These are phyloP conservation scores for Grigorovia jiainica DNA, from an alignment of 805 yeast genomes.

Conservation along the genomic window DNA sequence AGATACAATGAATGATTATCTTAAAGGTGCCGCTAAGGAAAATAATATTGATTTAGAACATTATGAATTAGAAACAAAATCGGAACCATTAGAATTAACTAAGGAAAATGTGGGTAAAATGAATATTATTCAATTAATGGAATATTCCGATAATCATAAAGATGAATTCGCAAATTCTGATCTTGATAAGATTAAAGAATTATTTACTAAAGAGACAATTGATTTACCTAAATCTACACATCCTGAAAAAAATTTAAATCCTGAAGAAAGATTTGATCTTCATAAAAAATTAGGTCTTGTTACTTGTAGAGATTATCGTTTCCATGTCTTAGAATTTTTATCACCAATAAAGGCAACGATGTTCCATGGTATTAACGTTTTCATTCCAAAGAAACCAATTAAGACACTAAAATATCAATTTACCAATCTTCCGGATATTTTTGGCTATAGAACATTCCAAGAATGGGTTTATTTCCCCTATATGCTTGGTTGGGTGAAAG, in stretches of 20 bases:
- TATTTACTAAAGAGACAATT: constrained; percentile 6
- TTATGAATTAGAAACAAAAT: not conserved
- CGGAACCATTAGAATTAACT: not conserved
- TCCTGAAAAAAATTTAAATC: constrained; percentile 15
- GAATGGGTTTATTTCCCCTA: constrained; percentile 41
- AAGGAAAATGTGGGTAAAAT: constrained; percentile 1
- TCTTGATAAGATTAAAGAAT: constrained; percentile 6
- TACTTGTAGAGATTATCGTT: constrained; percentile 56
- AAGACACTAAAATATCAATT: constrained; percentile 42
- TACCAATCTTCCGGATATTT: constrained; percentile 28
- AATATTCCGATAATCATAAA: constrained; percentile 8
- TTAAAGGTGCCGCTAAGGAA: not conserved
- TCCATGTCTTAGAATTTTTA: constrained; percentile 37
- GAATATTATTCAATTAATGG: constrained; percentile 5
- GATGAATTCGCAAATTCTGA: constrained; percentile 7
- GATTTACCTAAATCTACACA: not conserved
- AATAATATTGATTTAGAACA: not conserved
- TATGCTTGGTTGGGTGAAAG: constrained; percentile 44
- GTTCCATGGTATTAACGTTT: constrained; percentile 51
- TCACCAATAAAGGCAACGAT: constrained; percentile 43
- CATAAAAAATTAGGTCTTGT: constrained; percentile 29
- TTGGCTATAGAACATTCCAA: constrained; percentile 27
- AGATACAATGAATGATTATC: not conserved
- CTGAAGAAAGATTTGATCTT: constrained; percentile 28
- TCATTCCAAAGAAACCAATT: constrained; percentile 41